Evolutionary conservation across 2,329 filamentous ascomycete genomes (phyloP).

Genomic region (Epichloe elymi): DNA sequence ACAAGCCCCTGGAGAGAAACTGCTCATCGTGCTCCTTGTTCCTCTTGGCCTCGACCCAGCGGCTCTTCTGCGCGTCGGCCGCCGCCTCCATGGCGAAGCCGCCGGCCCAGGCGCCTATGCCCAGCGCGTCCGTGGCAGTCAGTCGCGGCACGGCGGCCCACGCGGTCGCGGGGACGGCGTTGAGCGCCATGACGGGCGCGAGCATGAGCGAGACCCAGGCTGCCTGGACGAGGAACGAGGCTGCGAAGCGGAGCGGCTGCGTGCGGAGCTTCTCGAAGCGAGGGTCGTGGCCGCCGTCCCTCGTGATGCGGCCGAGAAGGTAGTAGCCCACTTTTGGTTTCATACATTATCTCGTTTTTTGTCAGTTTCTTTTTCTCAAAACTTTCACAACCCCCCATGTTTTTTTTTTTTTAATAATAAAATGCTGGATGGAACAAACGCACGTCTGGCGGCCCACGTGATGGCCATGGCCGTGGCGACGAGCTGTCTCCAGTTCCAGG

Average conservation of each 20-base stretch:
- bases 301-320: conserved; percentile 47
- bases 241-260: conserved; percentile 21
- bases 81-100: conserved; percentile 48
- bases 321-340: conserved; percentile 39
- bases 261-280: conserved; percentile 30
- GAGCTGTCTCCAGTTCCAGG: conserved; percentile 46
- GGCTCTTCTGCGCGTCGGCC: conserved; percentile 51
- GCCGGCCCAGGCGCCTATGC: conserved; percentile 41
- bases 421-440: conserved; percentile 11
- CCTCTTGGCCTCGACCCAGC: conserved; percentile 48
- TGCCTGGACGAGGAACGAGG: conserved; percentile 40
- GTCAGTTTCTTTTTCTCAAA: conserved; percentile 14
- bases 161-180: conserved; percentile 42
- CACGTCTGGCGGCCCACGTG: conserved; percentile 49
- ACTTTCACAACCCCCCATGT: no score
- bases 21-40: conserved; percentile 54
- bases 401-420: no score
- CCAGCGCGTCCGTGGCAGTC: conserved; percentile 40
- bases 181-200: conserved; percentile 50
- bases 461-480: conserved; percentile 25
- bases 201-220: conserved; percentile 56
- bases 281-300: conserved; percentile 46
- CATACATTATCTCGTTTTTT: no score
- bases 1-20: conserved; percentile 51
- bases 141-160: conserved; percentile 34